Conservation (phyloP, 805 yeast genomes). For the Tetrapisispora phaffii region DNA sequence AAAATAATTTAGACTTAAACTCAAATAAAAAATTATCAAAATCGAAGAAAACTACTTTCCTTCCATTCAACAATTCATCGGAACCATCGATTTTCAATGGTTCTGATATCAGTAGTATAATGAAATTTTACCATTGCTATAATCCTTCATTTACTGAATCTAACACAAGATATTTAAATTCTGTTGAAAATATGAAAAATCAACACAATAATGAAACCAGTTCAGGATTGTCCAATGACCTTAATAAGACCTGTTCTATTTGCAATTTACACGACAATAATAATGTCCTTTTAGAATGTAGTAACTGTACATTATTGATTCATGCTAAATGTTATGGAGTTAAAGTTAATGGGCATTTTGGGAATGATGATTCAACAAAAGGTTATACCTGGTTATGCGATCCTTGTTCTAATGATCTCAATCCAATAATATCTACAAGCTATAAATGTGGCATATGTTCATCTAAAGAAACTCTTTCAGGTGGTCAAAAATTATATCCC, state of each 20-base stretch:
- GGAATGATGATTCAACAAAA: not conserved
- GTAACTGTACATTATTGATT: slow-evolving; percentile 56
- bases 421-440: slow-evolving; percentile 46
- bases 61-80: not conserved
- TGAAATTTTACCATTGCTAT: slow-evolving; percentile 2
- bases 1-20: not conserved
- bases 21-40: not conserved
- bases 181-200: not conserved
- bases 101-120: not conserved
- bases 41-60: too few relatives aligned
- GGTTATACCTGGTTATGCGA: slow-evolving; percentile 68
- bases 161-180: not conserved
- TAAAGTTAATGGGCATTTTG: not conserved
- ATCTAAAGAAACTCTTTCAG: slow-evolving; percentile 33
- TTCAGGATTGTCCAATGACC: not conserved
- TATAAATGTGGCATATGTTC: slow-evolving; percentile 62
- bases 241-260: not conserved
- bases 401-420: slow-evolving; percentile 59
- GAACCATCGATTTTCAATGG: slow-evolving; percentile 1
- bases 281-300: slow-evolving; percentile 38
- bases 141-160: not conserved
- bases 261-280: not conserved
- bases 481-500: not conserved
- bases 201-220: not conserved
- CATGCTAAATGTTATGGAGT: slow-evolving; percentile 67